Evolutionary conservation across 495 filamentous ascomycete species (phyloP).

Genomic region (Tuber aestivum): DNA sequence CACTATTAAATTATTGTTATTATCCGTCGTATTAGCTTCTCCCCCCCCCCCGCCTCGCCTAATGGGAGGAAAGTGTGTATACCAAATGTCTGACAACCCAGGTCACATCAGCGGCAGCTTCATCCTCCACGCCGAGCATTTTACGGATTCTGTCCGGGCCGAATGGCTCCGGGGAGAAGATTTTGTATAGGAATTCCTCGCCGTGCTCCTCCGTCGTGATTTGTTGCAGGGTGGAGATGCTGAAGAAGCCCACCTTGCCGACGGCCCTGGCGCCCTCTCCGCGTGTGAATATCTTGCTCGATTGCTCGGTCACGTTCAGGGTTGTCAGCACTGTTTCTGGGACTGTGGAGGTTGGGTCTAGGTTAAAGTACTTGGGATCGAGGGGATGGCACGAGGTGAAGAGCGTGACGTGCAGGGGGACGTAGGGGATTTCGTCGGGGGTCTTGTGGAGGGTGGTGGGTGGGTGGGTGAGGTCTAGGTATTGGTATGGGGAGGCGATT

Average conservation of each 20-base stretch:
- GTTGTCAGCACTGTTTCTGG: constrained; percentile 80
- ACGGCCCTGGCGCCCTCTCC: constrained; percentile 52
- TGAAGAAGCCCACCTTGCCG: constrained; percentile 74
- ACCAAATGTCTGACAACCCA: constrained; percentile 14
- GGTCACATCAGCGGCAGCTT: constrained; percentile 21
- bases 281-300: constrained; percentile 43
- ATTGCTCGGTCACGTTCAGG: constrained; percentile 54
- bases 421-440: constrained; percentile 73
- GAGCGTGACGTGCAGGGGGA: constrained; percentile 77
- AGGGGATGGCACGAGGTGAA: constrained; percentile 70
- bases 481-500: constrained; percentile 71
- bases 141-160: constrained; percentile 18
- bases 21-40: constrained; percentile 73
- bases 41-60: constrained; percentile 9
- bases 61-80: background rate
- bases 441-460: constrained; percentile 49
- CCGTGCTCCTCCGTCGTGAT: constrained; percentile 53
- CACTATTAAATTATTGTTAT: too few species aligned
- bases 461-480: constrained; percentile 57
- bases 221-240: constrained; percentile 69
- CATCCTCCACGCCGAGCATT: constrained; percentile 19
- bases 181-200: constrained; percentile 84
- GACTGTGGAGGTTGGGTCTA: constrained; percentile 49
- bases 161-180: constrained; percentile 74
- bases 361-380: constrained; percentile 63